Percentiles rank a stretch among this genome's conserved stretches.
Evolutionary conservation across 805 yeast species (phyloP).

Genomic region (Kodamaea kaohsiungensis): DNA sequence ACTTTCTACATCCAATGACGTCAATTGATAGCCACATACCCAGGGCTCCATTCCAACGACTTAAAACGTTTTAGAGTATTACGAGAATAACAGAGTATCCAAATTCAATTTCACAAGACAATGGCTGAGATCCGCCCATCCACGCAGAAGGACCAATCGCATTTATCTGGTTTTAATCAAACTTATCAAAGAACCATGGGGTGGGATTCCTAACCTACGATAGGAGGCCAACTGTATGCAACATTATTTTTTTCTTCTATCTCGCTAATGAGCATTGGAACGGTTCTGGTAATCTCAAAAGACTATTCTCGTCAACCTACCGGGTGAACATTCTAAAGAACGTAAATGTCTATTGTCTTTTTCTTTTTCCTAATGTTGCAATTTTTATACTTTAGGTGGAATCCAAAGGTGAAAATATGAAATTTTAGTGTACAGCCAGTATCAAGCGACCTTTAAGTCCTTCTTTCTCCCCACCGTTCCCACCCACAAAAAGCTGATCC

Average conservation of each 20-base stretch:
- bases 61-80: too few relatives aligned
- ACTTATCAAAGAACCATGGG: neutral
- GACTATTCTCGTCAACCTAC: neutral
- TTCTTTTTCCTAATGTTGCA: too few relatives aligned
- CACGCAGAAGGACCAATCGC: neutral
- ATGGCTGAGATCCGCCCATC: neutral
- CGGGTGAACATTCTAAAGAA: neutral
- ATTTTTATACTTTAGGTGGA: too few relatives aligned
- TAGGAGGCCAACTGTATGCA: neutral
- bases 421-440: too few relatives aligned
- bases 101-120: neutral
- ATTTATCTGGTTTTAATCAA: neutral
- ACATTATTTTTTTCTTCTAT: neutral
- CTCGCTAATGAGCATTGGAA: neutral
- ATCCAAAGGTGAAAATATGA: too few relatives aligned
- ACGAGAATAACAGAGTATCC: neutral
- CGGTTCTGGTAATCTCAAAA: neutral
- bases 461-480: too few relatives aligned
- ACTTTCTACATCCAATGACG: too few relatives aligned
- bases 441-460: too few relatives aligned
- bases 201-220: neutral
- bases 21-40: too few relatives aligned
- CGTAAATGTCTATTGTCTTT: neutral
- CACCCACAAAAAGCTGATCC: too few relatives aligned
- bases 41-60: too few relatives aligned